phyloP scores from a whole-genome alignment of 2,329 filamentous ascomycete genomes.

The Leptographium galeiforme region DNA sequence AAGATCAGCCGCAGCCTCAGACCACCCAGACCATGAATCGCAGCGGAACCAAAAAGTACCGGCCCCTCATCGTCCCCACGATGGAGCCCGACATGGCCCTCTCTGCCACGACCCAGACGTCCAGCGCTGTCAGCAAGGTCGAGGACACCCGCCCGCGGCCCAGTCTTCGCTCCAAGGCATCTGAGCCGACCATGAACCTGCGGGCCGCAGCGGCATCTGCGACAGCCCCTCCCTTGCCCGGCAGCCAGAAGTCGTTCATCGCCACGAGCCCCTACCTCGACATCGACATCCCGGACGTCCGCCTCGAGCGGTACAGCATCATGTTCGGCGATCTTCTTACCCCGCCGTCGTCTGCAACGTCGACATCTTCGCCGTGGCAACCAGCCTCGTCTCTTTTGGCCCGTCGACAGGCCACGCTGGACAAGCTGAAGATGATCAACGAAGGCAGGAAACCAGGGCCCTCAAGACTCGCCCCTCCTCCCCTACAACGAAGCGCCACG shows the following conservation, averaged over 20 bases:
- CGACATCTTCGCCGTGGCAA: conserved; percentile 8
- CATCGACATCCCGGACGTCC: conserved; percentile 66
- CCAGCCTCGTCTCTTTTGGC: conserved; percentile 31
- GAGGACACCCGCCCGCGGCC: conserved; percentile 4
- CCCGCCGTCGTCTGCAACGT: conserved; percentile 12
- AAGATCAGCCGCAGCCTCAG: conserved; percentile 6
- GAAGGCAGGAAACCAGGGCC: conserved; percentile 27
- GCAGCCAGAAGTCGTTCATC: neutral
- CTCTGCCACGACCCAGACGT: conserved; percentile 11
- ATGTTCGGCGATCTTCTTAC: conserved; percentile 74
- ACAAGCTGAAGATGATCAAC: conserved; percentile 41
- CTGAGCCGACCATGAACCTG: conserved; percentile 9
- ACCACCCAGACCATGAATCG: conserved; percentile 12
- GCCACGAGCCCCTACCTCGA: conserved; percentile 38
- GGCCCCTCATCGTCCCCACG: conserved; percentile 30
- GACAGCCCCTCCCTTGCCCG: neutral
- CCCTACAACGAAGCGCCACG: conserved; percentile 27
- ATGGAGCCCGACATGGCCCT: conserved; percentile 13
- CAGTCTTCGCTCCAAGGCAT: conserved; percentile 9
- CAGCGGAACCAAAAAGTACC: conserved; percentile 28
- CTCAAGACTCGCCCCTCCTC: neutral
- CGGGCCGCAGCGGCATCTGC: neutral
- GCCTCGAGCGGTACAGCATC: conserved; percentile 81
- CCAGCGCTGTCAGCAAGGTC: neutral
- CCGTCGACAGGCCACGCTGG: conserved; percentile 44